Evolutionary conservation across 2,329 filamentous ascomycete species (phyloP).

Genomic region (Colletotrichum incanum): DNA sequence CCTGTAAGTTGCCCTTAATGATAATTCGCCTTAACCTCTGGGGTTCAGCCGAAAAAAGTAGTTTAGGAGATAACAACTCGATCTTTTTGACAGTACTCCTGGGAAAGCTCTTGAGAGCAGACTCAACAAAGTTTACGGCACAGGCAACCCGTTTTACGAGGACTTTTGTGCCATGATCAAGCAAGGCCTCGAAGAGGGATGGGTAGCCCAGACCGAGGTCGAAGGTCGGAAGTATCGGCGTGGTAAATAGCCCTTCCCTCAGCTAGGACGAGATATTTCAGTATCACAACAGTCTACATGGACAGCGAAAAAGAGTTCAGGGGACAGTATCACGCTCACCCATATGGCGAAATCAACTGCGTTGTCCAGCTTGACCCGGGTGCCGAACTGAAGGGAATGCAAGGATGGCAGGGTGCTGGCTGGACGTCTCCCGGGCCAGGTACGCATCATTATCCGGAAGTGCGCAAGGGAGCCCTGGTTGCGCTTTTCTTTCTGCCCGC

Average conservation of each 20-base stretch:
- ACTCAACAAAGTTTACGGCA: slow-evolving; percentile 61
- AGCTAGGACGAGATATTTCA: slow-evolving; percentile 65
- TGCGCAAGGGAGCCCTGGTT: slow-evolving; percentile 64
- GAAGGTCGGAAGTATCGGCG: slow-evolving; percentile 64
- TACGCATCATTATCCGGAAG: slow-evolving; percentile 71
- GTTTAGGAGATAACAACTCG: not conserved
- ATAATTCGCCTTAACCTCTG: not conserved
- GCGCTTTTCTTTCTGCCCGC: slow-evolving; percentile 71
- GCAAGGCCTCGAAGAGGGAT: slow-evolving; percentile 60
- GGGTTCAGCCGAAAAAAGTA: no score
- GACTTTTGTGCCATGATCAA: slow-evolving; percentile 57
- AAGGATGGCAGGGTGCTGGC: slow-evolving; percentile 69
- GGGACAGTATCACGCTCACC: slow-evolving; percentile 67
- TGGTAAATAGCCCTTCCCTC: slow-evolving; percentile 62
- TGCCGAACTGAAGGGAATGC: slow-evolving; percentile 69
- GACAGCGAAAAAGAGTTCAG: slow-evolving; percentile 62
- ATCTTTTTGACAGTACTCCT: slow-evolving; percentile 54
- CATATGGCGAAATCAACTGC: slow-evolving; percentile 71
- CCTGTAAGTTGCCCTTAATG: slow-evolving; percentile 46
- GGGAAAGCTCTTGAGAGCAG: slow-evolving; percentile 61
- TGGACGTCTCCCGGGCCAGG: slow-evolving; percentile 70
- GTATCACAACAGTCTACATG: slow-evolving; percentile 73
- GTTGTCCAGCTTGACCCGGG: slow-evolving; percentile 64
- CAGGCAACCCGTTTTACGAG: slow-evolving; percentile 60
- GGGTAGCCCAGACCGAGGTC: slow-evolving; percentile 61